Base-by-base conservation (phyloP, 495 filamentous ascomycete genomes). In the Penicillium salamii region DNA sequence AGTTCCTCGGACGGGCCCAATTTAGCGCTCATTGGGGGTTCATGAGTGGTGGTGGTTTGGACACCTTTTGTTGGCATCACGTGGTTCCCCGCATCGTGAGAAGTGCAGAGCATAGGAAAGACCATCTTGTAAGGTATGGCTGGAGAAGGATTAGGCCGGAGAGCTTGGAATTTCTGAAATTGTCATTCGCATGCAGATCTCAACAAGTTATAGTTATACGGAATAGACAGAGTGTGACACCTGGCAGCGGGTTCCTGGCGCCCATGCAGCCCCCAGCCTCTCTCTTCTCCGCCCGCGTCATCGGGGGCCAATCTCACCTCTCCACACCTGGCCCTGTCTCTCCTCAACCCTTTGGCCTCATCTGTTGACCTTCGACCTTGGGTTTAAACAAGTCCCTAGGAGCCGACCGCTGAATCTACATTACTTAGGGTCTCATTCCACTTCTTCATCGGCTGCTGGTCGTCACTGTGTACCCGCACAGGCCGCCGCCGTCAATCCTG, bases 201-300 rank as follows among this genome's bases (percentile, higher is more conserved):
- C 23, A 26, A 26, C 23, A 26, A 26, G 23, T 26, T 26, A 8
- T 26, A 3, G 23, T 4, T 3, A 26, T n/a, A n/a, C n/a, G n/a
- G n/a, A n/a, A n/a, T n/a, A n/a, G n/a, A n/a, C n/a, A 26, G 23
- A 18, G 35, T 23, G 34, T 28, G 39, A 19, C 32, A 23, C 23
- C 42, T 38, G 32, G 40, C 26, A 26, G 33, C 46, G 29, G 49
- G 52, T 59, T 52, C 53, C 56, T 55, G 53, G 28, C 49, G 33
- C 24, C 44, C 17, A 43, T 48, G 45, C 45, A 55, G 31, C 42
- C 53, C 42, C 23, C 42, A 32, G 20, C 42, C 52, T n/a, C n/a
- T n/a, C n/a, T n/a, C n/a, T 57, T 62, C 66, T 68, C 66, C 68
- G 62, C 64, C 66, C 68, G 64, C 69, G 69, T 72, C 67, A 70